Evolutionary conservation across 2,329 filamentous ascomycete genomes (phyloP).

Genomic region (Pseudogymnoascus sp.): DNA sequence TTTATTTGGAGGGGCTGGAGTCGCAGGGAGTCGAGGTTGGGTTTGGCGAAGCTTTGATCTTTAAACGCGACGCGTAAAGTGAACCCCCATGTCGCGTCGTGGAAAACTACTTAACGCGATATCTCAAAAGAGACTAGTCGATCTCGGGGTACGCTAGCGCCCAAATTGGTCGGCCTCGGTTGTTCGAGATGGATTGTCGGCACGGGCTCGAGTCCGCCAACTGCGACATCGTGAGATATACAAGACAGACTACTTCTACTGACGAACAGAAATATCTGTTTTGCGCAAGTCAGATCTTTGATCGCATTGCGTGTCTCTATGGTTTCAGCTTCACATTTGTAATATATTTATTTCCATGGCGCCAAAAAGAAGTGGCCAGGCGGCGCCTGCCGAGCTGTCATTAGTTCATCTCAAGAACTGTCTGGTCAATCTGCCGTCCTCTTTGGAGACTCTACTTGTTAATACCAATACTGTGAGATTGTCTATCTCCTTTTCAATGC

Average conservation of each 20-base stretch:
- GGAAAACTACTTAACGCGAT: constrained; percentile 6
- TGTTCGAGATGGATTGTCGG: constrained; percentile 9
- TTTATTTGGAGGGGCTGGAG: constrained; percentile 3
- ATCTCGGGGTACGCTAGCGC: constrained; percentile 1
- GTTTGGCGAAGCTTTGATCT: constrained; percentile 8
- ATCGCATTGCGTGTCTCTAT: constrained; percentile 5
- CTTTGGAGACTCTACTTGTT: constrained; percentile 75
- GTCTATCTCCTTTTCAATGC: background rate
- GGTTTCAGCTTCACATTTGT: background rate
- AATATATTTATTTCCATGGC: constrained; percentile 9
- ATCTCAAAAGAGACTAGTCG: background rate
- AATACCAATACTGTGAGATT: constrained; percentile 77
- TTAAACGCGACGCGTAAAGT: constrained; percentile 10
- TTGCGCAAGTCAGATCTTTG: background rate
- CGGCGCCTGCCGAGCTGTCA: constrained; percentile 73
- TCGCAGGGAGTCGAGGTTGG: constrained; percentile 5
- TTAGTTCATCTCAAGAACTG: constrained; percentile 88
- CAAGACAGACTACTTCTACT: background rate
- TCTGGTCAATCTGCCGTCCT: constrained; percentile 82
- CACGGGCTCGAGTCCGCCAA: background rate
- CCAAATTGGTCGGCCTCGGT: constrained; percentile 5
- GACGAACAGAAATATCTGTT: background rate
- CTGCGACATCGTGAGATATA: background rate
- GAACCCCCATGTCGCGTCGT: constrained; percentile 6
- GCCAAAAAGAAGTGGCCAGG: constrained; percentile 40